Base-by-base conservation (phyloP, 768 basidiomycete species). In the Obba rivulosa region DNA sequence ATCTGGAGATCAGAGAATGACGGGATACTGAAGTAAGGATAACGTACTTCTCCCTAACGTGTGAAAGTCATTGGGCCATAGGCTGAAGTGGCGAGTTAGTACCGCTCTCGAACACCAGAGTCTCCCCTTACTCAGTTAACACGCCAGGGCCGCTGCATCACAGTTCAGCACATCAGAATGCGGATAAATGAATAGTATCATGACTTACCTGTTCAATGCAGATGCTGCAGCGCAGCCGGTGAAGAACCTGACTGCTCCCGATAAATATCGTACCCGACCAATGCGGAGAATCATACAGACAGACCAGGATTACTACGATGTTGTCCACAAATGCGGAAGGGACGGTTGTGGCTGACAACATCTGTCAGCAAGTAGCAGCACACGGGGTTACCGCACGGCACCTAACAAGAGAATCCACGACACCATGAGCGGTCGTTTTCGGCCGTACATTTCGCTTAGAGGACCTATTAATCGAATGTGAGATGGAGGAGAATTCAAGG, bases 311-410 rank as follows among this genome's bases (percentile, higher is more conserved):
- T 10, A 54, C 46, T 8, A 21, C 41, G 22, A 54, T 46, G 22
- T 58, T 52, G n/a, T 54, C 46, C 4, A 36, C 43, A 25, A 56
- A 56, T 9, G 50, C 52, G 11, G 47, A 54, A n/a, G 41, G 47
- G n/a, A 45, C 52, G 11, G 43, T 51, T 7, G 45, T 3, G 10
- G 23, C 52, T 57, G 28, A 31, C 13, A 31, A 31, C 28, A 31
- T 31, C 5, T n/a, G 43, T 7, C n/a, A 31, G 5, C 23, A 21
- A 14, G n/a, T 14, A 35, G 18, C 9, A 44, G 21, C 8, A 9
- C 4, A 21, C 24, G 21, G 24, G 20, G 14, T 38, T 5, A 22
- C 8, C 42, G 40, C 20, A 23, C 38, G 23, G 16, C 14, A 21
- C 3, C 11, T 14, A 9, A 47, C 52, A 58, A 21, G 16, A 58